phyloP scores from a whole-genome alignment of 179 eudicot species.

The Carnegiea gigantea region DNA sequence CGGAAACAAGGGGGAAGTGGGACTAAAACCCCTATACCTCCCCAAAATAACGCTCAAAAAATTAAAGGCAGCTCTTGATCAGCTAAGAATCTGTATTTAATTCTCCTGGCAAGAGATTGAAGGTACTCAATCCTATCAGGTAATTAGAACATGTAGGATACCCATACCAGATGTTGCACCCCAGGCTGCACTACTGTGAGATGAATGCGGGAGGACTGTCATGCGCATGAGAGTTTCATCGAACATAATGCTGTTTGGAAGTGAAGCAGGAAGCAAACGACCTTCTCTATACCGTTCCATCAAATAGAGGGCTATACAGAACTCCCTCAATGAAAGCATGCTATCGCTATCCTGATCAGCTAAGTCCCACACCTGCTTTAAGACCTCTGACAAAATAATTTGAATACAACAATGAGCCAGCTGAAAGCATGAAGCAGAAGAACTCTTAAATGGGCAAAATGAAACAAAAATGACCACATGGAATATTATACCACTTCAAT shows the following conservation, averaged over 20 bases:
- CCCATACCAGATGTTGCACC: slow-evolving; percentile 56
- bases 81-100: not conserved
- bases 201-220: slow-evolving; percentile 57
- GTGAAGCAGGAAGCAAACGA: slow-evolving; percentile 71
- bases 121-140: not conserved
- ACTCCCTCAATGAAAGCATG: slow-evolving; percentile 94
- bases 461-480: not conserved
- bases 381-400: slow-evolving; percentile 59
- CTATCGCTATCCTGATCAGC: slow-evolving; percentile 97
- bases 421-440: not conserved
- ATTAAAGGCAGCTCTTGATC: not conserved
- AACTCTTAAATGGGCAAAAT: not conserved
- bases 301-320: slow-evolving; percentile 86
- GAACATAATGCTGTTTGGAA: slow-evolving; percentile 61
- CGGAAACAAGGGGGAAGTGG: not conserved
- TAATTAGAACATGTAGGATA: slow-evolving; percentile 9
- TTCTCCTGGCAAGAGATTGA: not conserved
- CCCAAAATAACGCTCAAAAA: not conserved
- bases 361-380: slow-evolving; percentile 98
- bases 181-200: slow-evolving; percentile 61
- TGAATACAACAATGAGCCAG: slow-evolving; percentile 21
- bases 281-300: slow-evolving; percentile 98
- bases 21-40: not conserved
- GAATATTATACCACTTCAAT: not conserved
- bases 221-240: slow-evolving; percentile 61